Conservation (phyloP, 2,329 filamentous ascomycete species). For the Penicillium hesseltinei region DNA sequence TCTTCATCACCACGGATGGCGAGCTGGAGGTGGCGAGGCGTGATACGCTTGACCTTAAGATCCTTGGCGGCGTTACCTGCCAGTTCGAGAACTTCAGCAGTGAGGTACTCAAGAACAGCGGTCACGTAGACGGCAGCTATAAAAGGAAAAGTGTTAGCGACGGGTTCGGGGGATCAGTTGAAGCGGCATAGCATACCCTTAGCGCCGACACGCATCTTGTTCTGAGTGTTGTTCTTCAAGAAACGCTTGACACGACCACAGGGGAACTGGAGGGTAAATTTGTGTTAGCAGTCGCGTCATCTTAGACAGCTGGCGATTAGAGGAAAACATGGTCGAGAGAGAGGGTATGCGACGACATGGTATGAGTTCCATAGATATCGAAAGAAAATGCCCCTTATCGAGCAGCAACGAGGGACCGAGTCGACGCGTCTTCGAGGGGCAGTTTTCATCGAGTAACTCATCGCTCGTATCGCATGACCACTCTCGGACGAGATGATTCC, state of each 20-base stretch:
- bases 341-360: slow-evolving; percentile 12
- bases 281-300: slow-evolving; percentile 23
- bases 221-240: slow-evolving; percentile 97
- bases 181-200: slow-evolving; percentile 55
- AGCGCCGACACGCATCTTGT: slow-evolving; percentile 99
- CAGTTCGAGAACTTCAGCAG: slow-evolving; percentile 94
- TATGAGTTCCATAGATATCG: slow-evolving; percentile 1
- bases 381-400: slow-evolving; percentile 5
- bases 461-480: slow-evolving; percentile 10
- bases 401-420: slow-evolving; percentile 11
- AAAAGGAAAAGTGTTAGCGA: slow-evolving; percentile 11
- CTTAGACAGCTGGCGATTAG: neutral
- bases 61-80: slow-evolving; percentile 99
- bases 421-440: slow-evolving; percentile 21
- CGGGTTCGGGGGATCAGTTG: neutral
- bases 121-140: slow-evolving; percentile 93
- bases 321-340: neutral
- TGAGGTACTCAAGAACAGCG: slow-evolving; percentile 95
- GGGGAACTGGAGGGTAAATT: slow-evolving; percentile 69
- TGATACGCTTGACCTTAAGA: slow-evolving; percentile 99
- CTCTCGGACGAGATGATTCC: neutral
- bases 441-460: slow-evolving; percentile 10
- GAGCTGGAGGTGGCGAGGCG: slow-evolving; percentile 93
- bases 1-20: slow-evolving; percentile 98
- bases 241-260: slow-evolving; percentile 99